Base-by-base conservation (phyloP, 768 basidiomycete species). In the Boletus sp. region DNA sequence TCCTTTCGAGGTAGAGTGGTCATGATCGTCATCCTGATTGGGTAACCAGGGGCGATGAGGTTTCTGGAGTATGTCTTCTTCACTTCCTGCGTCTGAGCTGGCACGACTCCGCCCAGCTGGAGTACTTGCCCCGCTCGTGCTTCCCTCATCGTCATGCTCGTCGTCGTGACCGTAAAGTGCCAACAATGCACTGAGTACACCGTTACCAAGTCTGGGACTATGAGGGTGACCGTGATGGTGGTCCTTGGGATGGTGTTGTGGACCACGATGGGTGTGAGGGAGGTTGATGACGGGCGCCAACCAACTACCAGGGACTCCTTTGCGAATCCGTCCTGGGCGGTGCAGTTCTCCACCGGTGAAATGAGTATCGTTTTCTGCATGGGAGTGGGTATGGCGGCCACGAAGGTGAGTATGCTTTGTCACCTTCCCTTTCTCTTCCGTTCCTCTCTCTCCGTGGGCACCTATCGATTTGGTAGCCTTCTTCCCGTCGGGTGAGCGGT, bases 111-210 rank as follows among this genome's bases (percentile, higher is more conserved):
- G 51, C 15, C 56, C 50, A 33, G 52, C 59, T 17, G 69, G 57
- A 12, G 54, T 56, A 28, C 70, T 69, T 28, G 47, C 42, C 15
- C 60, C 69, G 10, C 67, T 71, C 20, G 8, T 37, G 18, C 64
- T 71, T 29, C 53, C 62, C 0, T 63, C 69, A 12, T 77, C 73
- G 29, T 72, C 69, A 28, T 66, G 67, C 1, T 64, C 71, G 20
- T 63, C 47, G 8, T 71, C 65, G 17, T 64, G 60, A 3, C 66
- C 82, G 64, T 90, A 89, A 24, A 90, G 76, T 18, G 85, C 78
- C 45, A 92, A 73, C 40, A 91, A 69, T 1, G 87, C 78, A 3
- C 86, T 84, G 5, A 91, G 76, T 7, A 91, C 81, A 15, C 88
- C 86, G 11, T 77, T 78, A 0, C 75, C 78, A 5, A 67, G 59